Evolutionary conservation across 805 yeast genomes (phyloP).

Genomic region (Spathaspora sp.): DNA sequence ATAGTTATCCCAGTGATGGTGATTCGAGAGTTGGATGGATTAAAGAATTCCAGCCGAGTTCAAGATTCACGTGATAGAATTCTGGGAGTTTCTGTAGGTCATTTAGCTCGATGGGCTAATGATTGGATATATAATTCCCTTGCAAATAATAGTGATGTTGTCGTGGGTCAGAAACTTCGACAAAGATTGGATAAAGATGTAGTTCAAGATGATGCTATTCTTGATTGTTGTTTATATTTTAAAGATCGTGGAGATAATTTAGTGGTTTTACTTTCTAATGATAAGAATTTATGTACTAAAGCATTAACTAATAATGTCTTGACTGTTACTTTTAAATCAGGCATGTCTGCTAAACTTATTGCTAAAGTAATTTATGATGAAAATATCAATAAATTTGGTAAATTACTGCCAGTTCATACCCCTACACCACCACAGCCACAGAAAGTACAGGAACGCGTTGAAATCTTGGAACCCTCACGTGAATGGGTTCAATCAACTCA

Average conservation of each 20-base stretch:
- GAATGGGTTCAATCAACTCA: constrained; percentile 11
- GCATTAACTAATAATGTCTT: constrained; percentile 64
- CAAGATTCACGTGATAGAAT: constrained; percentile 8
- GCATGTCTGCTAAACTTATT: constrained; percentile 44
- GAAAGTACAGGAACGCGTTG: neutral
- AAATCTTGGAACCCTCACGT: constrained; percentile 6
- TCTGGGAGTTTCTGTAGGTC: constrained; percentile 42
- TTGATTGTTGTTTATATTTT: constrained; percentile 78
- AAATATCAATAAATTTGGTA: constrained; percentile 20
- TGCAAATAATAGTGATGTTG: constrained; percentile 46
- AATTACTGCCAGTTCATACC: neutral
- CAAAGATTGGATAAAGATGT: constrained; percentile 49
- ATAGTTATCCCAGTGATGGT: constrained; percentile 71
- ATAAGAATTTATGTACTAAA: constrained; percentile 75
- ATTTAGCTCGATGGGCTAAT: constrained; percentile 66
- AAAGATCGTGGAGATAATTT: constrained; percentile 29
- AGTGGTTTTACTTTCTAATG: constrained; percentile 73
- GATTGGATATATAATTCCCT: constrained; percentile 70
- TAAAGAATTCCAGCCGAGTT: constrained; percentile 45
- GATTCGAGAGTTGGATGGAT: constrained; percentile 76
- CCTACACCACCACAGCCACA: neutral
- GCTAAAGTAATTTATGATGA: constrained; percentile 39
- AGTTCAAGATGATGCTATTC: constrained; percentile 72
- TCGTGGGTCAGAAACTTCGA: constrained; percentile 60
- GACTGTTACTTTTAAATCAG: constrained; percentile 54